Base-by-base conservation (phyloP, 225 moss, liverwort and hornwort genomes). In the Anthoceros angustus region DNA sequence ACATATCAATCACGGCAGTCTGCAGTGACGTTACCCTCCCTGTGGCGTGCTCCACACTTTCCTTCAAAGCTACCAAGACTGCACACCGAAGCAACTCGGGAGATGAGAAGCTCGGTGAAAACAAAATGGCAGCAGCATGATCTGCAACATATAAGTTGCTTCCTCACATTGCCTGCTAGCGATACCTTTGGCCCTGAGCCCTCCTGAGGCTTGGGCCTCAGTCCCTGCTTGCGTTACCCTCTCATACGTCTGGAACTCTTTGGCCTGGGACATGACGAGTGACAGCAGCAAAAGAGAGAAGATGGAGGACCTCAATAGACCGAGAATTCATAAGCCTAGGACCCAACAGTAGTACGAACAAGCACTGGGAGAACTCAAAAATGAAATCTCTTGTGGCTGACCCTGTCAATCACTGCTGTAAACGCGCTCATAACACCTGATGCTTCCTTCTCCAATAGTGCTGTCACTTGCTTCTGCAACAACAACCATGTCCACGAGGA, bases 1-100 rank as follows among this genome's bases (percentile, higher is more conserved):
- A 92, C 64, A 98, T 73, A 48, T 77, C 76, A 68, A 79, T 76
- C 74, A 98, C 82, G 39, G 92, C 82, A 72, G 78, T 78, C 80
- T 86, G 91, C 72, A 98, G 78, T 68, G 78, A 75, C 42, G 77
- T 72, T 63, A 89, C 86, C 70, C 80, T 79, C 9, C 70, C 71
- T 62, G 86, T 88, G 39, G 87, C 85, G 66, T 76, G 87, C 25
- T 76, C 82, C 61, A 89, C 79, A 23, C 85, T 87, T 73, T 76
- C 77, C 67, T 80, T 83, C 49, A 92, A 78, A 41, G 78, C 72
- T 26, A 75, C 70, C 71, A 83, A 88, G 16, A 76, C 90, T 90
- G 85, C 80, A 68, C 69, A 32, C 24, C 45, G 61, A 74, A 66
- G 45, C 18, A 5, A 20, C 43, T 25, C 43, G 11, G 69, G 10